Base-by-base conservation (phyloP, 2,329 filamentous ascomycete genomes). In the Cephalotrichum gorgonifer region DNA sequence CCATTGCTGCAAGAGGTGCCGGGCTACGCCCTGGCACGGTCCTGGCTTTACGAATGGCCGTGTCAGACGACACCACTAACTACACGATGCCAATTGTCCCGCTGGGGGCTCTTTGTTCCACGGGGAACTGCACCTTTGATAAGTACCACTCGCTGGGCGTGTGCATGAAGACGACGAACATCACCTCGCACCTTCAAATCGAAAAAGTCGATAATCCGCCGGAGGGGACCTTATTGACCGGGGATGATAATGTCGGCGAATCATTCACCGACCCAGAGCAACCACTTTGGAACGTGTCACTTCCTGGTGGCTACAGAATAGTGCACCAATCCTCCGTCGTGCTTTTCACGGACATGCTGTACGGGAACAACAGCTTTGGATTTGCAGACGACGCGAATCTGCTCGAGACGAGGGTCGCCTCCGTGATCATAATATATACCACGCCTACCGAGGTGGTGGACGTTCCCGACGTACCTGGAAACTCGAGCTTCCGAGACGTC, bases 111-210 rank as follows among this genome's bases (percentile, higher is more conserved):
- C 38, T 39, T 17, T 49, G 47, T 23, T 38, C 47, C n/a, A 49
- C 47, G 1, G 47, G 47, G 4, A 49, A 49, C 22, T 49, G 47
- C 42, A 49, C 47, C n/a, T 49, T 49, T 23, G 23, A 44, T 5
- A 9, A 9, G 6, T 49, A 49, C 12, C 47, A 49, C 4, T 44
- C 47, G n/a, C 41, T 49, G 2, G 47, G 47, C 6, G n/a, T 49
- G 17, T 49, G 47, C 25, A 23, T 49, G 42, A 49, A 42, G 27
- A 31, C 14, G 30, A 42, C 42, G 8, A 49, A 49, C 23, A 49
- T 49, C 15, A 44, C 47, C 4, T 35, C 28, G 4, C 12, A 44
- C 15, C 8, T 49, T 14, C n/a, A 9, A 8, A 25, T 49, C 4
- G 41, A 44, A 25, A 42, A 44, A 6, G 20, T 49, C 11, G 28